Percentiles rank a stretch among this genome's conserved stretches.
These are phyloP conservation scores for Jamesozyma jinghongensis DNA, from an alignment of 805 yeast genomes.

Conservation along the genomic window DNA sequence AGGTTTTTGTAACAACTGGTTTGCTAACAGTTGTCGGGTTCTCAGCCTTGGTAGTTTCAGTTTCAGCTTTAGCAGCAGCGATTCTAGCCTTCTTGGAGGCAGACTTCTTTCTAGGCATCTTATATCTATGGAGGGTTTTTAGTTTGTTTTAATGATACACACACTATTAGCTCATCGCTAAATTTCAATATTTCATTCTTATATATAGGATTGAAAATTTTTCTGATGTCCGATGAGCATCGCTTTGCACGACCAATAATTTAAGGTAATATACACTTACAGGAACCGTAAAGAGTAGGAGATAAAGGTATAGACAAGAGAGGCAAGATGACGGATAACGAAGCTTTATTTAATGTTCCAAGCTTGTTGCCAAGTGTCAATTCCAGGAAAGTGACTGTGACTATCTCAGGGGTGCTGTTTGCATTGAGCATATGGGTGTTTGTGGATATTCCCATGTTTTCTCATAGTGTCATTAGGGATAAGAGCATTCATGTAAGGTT, in stretches of 20 bases:
- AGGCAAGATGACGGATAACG: conserved; percentile 30
- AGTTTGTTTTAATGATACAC: too few relatives aligned
- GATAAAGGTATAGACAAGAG: too few relatives aligned
- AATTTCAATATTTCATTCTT: background rate
- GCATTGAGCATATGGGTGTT: conserved; percentile 82
- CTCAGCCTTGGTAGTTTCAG: background rate
- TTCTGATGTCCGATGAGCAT: background rate
- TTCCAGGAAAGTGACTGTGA: conserved; percentile 38
- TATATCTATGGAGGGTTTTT: background rate
- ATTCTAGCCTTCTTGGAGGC: conserved; percentile 65
- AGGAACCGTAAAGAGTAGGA: background rate
- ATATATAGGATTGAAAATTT: background rate
- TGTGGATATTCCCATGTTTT: conserved; percentile 77
- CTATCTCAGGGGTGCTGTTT: conserved; percentile 60
- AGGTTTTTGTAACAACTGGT: background rate
- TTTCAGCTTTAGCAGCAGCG: conserved; percentile 23
- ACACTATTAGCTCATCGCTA: background rate
- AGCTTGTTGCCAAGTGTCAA: conserved; percentile 19
- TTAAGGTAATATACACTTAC: background rate
- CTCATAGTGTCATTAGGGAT: conserved; percentile 64
- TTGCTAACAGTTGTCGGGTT: background rate
- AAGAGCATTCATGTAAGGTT: conserved; percentile 76
- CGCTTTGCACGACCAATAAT: background rate
- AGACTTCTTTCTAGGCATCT: conserved; percentile 85
- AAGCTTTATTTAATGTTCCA: conserved; percentile 53